Percentiles rank a stretch among this genome's conserved stretches.
Conservation (phyloP, 441 rosid species). For the Populus hybrid region DNA sequence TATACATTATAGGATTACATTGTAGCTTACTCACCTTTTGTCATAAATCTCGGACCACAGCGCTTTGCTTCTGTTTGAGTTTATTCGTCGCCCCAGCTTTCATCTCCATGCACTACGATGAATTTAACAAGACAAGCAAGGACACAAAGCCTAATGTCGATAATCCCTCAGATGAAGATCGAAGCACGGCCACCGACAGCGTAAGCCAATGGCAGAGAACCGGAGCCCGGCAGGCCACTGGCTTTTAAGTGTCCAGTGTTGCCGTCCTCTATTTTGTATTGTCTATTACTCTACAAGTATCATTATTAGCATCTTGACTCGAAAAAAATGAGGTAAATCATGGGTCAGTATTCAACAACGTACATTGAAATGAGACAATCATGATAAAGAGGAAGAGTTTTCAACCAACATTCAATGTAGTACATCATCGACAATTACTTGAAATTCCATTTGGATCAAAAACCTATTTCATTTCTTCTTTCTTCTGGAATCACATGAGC, state of each 20-base stretch:
- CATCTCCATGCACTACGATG: constrained; percentile 35
- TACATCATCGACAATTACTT: background rate
- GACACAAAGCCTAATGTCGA: constrained; percentile 21
- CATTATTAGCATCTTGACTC: background rate
- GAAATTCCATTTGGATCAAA: no score
- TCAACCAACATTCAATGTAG: background rate
- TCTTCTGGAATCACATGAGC: background rate
- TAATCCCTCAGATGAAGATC: background rate
- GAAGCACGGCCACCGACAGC: background rate
- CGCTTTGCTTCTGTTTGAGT: constrained; percentile 38
- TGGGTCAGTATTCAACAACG: background rate
- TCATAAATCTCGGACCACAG: constrained; percentile 25
- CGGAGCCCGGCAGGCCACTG: background rate
- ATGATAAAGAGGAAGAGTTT: background rate
- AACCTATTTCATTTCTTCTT: background rate
- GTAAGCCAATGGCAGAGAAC: background rate
- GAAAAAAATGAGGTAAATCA: background rate
- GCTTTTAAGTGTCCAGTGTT: background rate
- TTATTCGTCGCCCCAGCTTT: constrained; percentile 50
- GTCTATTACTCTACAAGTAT: background rate
- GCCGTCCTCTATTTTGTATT: background rate
- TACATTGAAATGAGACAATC: background rate
- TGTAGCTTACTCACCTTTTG: background rate
- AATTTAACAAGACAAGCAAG: constrained; percentile 28
- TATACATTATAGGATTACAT: background rate